Base-by-base conservation (phyloP, 768 basidiomycete genomes). In the Trametes coccinea region DNA sequence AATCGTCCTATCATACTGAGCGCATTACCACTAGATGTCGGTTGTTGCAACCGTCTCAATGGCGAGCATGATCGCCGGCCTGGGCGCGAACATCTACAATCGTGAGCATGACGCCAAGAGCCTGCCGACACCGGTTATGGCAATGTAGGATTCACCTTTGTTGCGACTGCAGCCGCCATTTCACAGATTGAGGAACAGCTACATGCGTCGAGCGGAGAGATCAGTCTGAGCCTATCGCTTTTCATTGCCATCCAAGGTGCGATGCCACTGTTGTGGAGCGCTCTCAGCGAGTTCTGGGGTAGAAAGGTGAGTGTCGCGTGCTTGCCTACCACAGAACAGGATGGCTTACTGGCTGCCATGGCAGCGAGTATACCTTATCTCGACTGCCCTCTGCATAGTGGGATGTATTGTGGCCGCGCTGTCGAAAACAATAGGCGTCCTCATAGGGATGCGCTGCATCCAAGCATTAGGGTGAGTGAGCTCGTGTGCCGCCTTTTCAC, bases 211-310 rank as follows among this genome's bases (percentile, higher is more conserved):
- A 76, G 78, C 51, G 72, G 78, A 10, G 80, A 89, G 63, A 85
- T 93, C 59, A 87, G 89, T 62, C 77, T 85, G 72, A 83, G 82
- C 60, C 75, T 92, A 13, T 86, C 89, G 0, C 62, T 87, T n/a
- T 93, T 90, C 71, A 89, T 91, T 60, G 73, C 87, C 2, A 67
- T 90, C 10, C 92, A 93, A 71, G 91, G 92, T 2, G 71, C 75
- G 10, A 73, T 85, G 55, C 92, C 91, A 0, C 67, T 90, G 10
- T 39, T 87, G 3, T 92, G 91, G 90, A 82, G 79, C 56, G 81
- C 84, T 0, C 74, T 88, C 29, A 87, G 86, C 57, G 92, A 93
- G 72, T 82, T 93, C 34, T 86, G 84, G 68, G 92, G 91, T 7
- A 77, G 91, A 55, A 92, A 85, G 78, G 86, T 85, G 63, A 37